These are phyloP conservation scores for Terana coerulea DNA, from an alignment of 768 basidiomycete genomes.

Conservation along the genomic window DNA sequence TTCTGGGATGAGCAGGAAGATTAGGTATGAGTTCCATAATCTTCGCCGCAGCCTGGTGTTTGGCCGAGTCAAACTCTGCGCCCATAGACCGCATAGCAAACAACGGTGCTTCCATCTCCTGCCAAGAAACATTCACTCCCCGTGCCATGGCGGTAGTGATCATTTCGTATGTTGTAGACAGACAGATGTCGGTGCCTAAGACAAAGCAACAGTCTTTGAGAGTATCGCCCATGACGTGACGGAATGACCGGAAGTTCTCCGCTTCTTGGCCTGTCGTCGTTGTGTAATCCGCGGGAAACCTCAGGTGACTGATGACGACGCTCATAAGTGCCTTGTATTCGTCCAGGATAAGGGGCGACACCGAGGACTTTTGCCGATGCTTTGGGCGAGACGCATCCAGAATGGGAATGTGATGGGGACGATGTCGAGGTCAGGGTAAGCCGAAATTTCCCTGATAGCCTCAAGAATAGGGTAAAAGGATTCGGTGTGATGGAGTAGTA, in stretches of 20 bases:
- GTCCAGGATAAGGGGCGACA: slow-evolving; percentile 73
- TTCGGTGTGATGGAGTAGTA: slow-evolving; percentile 86
- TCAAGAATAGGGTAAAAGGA: slow-evolving; percentile 95
- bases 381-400: slow-evolving; percentile 96
- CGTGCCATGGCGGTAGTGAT: slow-evolving; percentile 72
- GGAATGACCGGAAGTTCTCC: slow-evolving; percentile 91
- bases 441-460: slow-evolving; percentile 90
- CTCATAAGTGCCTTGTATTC: slow-evolving; percentile 82
- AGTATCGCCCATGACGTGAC: slow-evolving; percentile 98
- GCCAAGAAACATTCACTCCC: slow-evolving; percentile 71
- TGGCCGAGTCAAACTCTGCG: slow-evolving; percentile 80
- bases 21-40: slow-evolving; percentile 93
- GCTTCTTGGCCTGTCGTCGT: slow-evolving; percentile 76
- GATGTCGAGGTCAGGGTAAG: slow-evolving; percentile 90
- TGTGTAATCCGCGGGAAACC: slow-evolving; percentile 76
- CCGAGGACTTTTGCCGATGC: slow-evolving; percentile 71
- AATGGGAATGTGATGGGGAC: slow-evolving; percentile 97
- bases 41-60: slow-evolving; percentile 86
- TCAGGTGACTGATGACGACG: slow-evolving; percentile 85
- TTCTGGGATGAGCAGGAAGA: slow-evolving; percentile 84
- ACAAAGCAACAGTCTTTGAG: slow-evolving; percentile 98
- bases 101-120: slow-evolving; percentile 94
- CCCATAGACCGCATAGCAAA: slow-evolving; percentile 99
- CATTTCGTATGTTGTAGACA: slow-evolving; percentile 76
- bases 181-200: slow-evolving; percentile 80